These are phyloP conservation scores for Rutstroemia sp. DNA, from an alignment of 2,329 filamentous ascomycete species.

Conservation along the genomic window DNA sequence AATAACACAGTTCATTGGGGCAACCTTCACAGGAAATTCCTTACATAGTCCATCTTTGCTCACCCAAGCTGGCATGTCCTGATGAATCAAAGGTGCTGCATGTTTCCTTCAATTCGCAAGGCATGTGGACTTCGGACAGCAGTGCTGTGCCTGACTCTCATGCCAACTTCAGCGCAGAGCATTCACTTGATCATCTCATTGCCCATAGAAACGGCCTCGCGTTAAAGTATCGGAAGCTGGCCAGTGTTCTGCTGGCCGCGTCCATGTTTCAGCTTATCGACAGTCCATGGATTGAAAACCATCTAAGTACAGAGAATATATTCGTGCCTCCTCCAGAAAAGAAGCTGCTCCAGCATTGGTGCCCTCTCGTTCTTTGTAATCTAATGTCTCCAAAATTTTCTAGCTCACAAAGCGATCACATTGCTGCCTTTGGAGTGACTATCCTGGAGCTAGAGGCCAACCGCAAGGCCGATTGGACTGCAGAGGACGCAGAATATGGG, in stretches of 20 bases:
- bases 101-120: neutral
- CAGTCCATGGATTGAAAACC: neutral
- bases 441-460: neutral
- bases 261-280: neutral
- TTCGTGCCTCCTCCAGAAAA: neutral
- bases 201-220: neutral
- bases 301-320: neutral
- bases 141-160: neutral
- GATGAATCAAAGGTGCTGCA: neutral
- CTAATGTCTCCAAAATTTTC: neutral
- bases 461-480: neutral
- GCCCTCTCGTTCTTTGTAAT: neutral
- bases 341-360: neutral
- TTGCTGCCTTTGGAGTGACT: neutral
- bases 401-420: neutral
- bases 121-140: neutral
- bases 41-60: neutral
- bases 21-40: neutral
- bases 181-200: neutral
- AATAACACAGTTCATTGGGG: neutral
- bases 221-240: neutral
- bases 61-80: neutral
- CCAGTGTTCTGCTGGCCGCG: neutral
- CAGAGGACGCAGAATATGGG: neutral
- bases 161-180: neutral